Evolutionary conservation across 169 alveolate genomes (phyloP), one percentile per base, ranked within the genome.

Genomic region (Eimeria falciformis): DNA sequence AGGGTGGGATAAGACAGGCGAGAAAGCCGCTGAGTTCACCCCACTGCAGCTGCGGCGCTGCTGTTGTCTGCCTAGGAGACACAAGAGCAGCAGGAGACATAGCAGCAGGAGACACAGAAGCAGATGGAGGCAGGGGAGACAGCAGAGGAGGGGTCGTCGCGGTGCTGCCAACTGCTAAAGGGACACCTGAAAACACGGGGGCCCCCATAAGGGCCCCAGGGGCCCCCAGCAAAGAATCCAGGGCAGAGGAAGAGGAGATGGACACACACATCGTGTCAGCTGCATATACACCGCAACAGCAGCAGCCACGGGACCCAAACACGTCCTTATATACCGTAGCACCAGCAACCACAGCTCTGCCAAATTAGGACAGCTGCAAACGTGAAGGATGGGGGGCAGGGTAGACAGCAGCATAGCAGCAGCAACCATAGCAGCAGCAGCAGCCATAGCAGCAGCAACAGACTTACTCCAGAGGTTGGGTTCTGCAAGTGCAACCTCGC

Each of bases 1-100:
- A 87, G 29, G 93, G 87, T 1, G 93, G 93, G n/a, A 87, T 73
- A 2, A 65, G 50, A 5, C 66, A 87, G 46, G 93, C 82, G 43
- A 87, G 81, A 6, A 87, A 71, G 47, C 93, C 93, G 53, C 85
- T 71, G 50, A 87, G 53, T 6, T 62, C 93, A 21, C 93, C 93
- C 93, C 93, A 87, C 68, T 40, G 56, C 79, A 87, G 79, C 53
- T 69, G 82, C 33, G 68, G 84, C 5, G 40, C 68, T 4, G 46
- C 87, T 25, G 47, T 33, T 47, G 65, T 55, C 12, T 46, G 50
- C 9, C 69, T 68, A 6, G 87, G 69, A 5, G 87, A 45, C 27
- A 43, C 65, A 18, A 43, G 37, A 17, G 87, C 66, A 9, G 87
- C 87, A 11, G 66, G 47, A 5, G 66, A 45, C 11, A 46, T 23